Evolutionary conservation across 192 early-diverging fungal species (phyloP).

Genomic region (Phlyctochytrium planicorne): DNA sequence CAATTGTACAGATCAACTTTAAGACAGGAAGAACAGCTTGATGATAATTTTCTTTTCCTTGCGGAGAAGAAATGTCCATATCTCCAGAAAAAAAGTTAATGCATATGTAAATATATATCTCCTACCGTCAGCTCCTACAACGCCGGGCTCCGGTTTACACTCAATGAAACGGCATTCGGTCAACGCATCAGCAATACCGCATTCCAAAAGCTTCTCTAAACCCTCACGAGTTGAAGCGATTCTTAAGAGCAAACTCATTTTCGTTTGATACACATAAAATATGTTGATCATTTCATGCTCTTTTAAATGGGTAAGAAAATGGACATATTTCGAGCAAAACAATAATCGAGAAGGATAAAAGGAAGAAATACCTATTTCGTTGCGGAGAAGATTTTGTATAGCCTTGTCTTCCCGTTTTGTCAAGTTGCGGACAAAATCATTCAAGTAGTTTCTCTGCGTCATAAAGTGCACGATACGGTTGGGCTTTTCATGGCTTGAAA

Average conservation of each 20-base stretch:
- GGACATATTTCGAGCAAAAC: too few species aligned
- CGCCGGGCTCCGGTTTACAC: constrained; percentile 53
- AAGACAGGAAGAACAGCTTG: constrained; percentile 62
- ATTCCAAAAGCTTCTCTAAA: constrained; percentile 73
- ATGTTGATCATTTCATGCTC: constrained; percentile 32
- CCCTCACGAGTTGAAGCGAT: constrained; percentile 72
- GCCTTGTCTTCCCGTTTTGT: constrained; percentile 37
- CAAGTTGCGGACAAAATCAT: constrained; percentile 43
- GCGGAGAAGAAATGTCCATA: not conserved
- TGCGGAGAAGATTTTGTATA: constrained; percentile 33
- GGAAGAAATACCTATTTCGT: too few species aligned
- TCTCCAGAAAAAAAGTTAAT: too few species aligned
- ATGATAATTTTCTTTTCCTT: constrained; percentile 56
- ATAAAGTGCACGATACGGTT: constrained; percentile 39
- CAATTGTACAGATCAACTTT: constrained; percentile 57
- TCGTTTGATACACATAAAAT: constrained; percentile 75
- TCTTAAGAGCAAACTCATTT: constrained; percentile 80
- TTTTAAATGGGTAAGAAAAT: constrained; percentile 16
- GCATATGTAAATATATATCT: not conserved
- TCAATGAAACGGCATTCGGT: constrained; percentile 72
- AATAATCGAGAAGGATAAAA: too few species aligned
- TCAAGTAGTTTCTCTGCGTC: constrained; percentile 46
- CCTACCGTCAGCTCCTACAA: constrained; percentile 30
- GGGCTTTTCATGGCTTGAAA: constrained; percentile 25
- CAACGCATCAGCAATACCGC: constrained; percentile 76